These are phyloP conservation scores for Botrytis byssoidea DNA, from an alignment of 2,329 filamentous ascomycete species.

Conservation along the genomic window DNA sequence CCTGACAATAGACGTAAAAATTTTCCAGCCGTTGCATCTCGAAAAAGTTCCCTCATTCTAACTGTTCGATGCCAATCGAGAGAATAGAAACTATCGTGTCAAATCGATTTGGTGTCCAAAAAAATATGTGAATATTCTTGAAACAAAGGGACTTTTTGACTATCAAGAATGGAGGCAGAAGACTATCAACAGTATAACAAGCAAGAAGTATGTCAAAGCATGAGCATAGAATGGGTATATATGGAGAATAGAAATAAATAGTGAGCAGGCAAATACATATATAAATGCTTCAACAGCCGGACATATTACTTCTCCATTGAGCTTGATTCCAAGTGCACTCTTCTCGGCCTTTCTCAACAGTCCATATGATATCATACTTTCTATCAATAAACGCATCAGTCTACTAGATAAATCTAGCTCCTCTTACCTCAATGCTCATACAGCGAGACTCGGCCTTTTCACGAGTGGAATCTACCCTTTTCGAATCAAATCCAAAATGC, in stretches of 20 bases:
- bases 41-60: slow-evolving; percentile 13
- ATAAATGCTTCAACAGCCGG: not conserved
- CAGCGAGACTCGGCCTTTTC: not conserved
- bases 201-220: not conserved
- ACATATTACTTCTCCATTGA: not conserved
- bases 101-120: not conserved
- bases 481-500: not conserved
- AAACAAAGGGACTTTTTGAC: not conserved
- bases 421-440: not conserved
- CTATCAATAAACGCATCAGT: not conserved
- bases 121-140: not conserved
- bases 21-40: slow-evolving; percentile 10
- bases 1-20: not conserved
- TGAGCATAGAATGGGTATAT: not conserved
- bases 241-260: not conserved
- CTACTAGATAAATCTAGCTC: not conserved
- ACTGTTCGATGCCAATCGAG: not conserved
- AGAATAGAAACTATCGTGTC: not conserved
- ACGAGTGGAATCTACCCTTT: not conserved
- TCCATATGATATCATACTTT: slow-evolving; percentile 10
- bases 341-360: not conserved
- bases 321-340: not conserved
- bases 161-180: not conserved
- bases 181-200: not conserved
- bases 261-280: not conserved